Evolutionary conservation across 2,329 filamentous ascomycete species (phyloP), one percentile per base, ranked within the genome.

Genomic region (Neonectria neomacrospora): DNA sequence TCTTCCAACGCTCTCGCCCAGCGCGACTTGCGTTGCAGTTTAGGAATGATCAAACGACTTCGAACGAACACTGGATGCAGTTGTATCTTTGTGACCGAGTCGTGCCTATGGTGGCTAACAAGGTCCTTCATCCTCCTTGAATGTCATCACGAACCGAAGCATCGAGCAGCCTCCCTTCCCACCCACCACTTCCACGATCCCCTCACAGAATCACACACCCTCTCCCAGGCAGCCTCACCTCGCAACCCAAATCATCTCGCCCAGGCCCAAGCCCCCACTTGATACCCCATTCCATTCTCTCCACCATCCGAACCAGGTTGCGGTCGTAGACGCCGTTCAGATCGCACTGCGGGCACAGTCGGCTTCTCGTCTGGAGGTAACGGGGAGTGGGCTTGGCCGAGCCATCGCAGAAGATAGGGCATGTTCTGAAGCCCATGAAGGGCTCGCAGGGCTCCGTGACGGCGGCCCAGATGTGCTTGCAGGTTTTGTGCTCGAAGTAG

Each of bases 401-500:
- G 55, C 79, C 78, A 67, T 79, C 77, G 57, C 76, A 73, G 66
- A 86, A 83, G 39, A 59, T 65, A 0, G 75, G 70, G 74, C 86
- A 88, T 28, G 76, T 83, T 62, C 73, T 75, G 75, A 88, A 87
- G 63, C 85, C 84, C 74, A 79, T 79, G 12, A 81, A 81, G 0
- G 83, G 82, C 4, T 70, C 78, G 76, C 86, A 88, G 6, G 82
- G 80, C 47, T 75, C 65, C 3, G 73, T 74, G 69, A 88, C 79
- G 63, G 80, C 72, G 44, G 83, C 79, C 85, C 85, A 88, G 68
- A 78, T 80, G 78, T 86, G 85, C 11, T 77, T 76, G 80, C 85
- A 88, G 62, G 67, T 69, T 53, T 80, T 81, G 73, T 85, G 82
- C 61, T 78, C 77, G 74, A 80, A 85, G 74, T 83, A 81, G 26